A percentile compares a stretch with the other conserved stretches of the same genome.
These are phyloP conservation scores for Gracilaria caudata DNA, from an alignment of 23 red algal genomes.

Conservation along the genomic window DNA sequence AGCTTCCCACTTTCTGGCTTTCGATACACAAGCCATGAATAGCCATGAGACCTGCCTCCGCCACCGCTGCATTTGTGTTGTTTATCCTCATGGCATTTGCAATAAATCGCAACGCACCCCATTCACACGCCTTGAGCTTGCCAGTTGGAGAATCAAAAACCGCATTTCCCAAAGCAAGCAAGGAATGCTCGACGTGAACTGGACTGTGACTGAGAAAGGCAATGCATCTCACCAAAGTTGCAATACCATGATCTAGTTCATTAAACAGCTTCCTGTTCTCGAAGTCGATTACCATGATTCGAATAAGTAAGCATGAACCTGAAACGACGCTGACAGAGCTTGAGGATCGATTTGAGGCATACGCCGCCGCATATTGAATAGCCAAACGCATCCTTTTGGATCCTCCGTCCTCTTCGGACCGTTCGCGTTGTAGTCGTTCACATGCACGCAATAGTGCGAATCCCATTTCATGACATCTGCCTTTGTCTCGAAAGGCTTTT, in stretches of 20 bases:
- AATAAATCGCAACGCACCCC: constrained; percentile 34
- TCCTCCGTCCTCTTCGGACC: too few species aligned
- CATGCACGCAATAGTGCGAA: constrained; percentile 5
- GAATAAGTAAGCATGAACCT: constrained; percentile 18
- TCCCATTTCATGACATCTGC: constrained; percentile 6
- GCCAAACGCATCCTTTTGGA: neutral
- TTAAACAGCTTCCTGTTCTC: constrained; percentile 6
- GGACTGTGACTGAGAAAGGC: constrained; percentile 31
- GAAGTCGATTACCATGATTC: constrained; percentile 16
- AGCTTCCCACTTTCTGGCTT: neutral
- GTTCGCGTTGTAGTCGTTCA: neutral
- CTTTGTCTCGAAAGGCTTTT: neutral
- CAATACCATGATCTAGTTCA: neutral
- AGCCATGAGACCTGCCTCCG: constrained; percentile 31
- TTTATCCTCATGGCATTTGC: neutral
- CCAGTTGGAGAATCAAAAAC: constrained; percentile 24
- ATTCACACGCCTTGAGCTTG: constrained; percentile 11
- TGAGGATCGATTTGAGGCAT: constrained; percentile 3
- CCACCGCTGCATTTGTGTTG: neutral
- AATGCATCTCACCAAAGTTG: constrained; percentile 6
- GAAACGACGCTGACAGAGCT: constrained; percentile 20
- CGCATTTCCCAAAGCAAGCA: constrained; percentile 57
- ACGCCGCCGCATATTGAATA: constrained; percentile 2
- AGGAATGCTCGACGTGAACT: constrained; percentile 37
- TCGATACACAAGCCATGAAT: constrained; percentile 31